Base-by-base conservation (phyloP, 108 stramenopile species). In the Stephanodiscus triporus region DNA sequence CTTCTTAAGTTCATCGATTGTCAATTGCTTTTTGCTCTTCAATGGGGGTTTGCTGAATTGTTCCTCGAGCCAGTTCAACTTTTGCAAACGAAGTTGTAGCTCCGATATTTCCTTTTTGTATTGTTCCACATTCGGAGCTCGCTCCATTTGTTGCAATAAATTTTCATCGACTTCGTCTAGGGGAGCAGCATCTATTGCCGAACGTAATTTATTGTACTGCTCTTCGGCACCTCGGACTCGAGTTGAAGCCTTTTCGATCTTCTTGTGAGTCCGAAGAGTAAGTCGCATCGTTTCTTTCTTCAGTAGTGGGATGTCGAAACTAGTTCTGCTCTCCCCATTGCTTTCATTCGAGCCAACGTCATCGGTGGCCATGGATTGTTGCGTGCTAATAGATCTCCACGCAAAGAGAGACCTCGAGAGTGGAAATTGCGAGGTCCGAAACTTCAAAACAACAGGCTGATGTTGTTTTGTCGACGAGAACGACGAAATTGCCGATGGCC, bases 161-260 rank as follows among this genome's bases (percentile, higher is more conserved):
- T 77, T 75, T 37, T 88, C 77, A 42, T 78, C 77, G 40, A 78
- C 70, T 58, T 78, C 55, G 27, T 63, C 45, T 36, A 37, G 10
- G 74, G 80, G 32, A 63, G 51, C 24, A 63, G 47, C 37, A 62
- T 85, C 71, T 0, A 69, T 69, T 34, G 48, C 76, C n/a, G 45
- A 51, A 13, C 57, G 72, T 51, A 87, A 58, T 63, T 77, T 71
- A 40, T 87, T 81, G 24, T 89, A 81, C 32, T 75, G 55, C n/a
- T 85, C 79, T 40, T 80, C 68, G 16, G 93, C 89, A 38, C 83
- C 84, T 57, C 63, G 50, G 23, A 89, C 56, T 6, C 88, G 80
- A n/a, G 75, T 50, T 27, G 78, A 80, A 2, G 82, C 89, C 53
- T 95, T 95, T 11, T 90, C 91, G 17, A 91, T 86, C 65, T 95